phyloP scores from a whole-genome alignment of 495 filamentous ascomycete genomes.

The Penicillium cosmopolitanum region DNA sequence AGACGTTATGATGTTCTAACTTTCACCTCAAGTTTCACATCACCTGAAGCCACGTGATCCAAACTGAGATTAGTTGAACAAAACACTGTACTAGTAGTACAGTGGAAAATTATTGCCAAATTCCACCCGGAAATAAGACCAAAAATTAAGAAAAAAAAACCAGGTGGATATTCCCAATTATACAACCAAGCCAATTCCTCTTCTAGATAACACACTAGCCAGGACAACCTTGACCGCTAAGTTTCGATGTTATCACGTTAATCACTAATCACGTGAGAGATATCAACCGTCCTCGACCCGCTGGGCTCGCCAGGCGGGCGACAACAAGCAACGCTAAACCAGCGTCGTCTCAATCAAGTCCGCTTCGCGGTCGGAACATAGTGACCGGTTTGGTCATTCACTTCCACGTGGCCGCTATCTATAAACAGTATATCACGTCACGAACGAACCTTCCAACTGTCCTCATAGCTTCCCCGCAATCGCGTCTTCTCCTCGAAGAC shows the following conservation, averaged over 20 bases:
- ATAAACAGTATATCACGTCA: not conserved
- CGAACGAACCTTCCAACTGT: not conserved
- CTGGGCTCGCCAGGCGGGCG: not conserved
- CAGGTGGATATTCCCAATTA: no score
- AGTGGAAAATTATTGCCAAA: no score
- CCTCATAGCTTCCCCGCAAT: constrained; percentile 46
- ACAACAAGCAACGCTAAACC: constrained; percentile 2
- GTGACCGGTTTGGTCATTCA: not conserved
- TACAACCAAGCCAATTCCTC: no score
- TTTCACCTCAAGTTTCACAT: no score
- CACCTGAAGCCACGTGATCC: no score
- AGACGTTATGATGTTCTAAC: no score
- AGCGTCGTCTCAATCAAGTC: not conserved
- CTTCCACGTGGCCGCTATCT: not conserved
- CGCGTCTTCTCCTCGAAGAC: constrained; percentile 38
- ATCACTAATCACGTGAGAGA: constrained; percentile 6
- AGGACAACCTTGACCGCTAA: no score
- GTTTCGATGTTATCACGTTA: not conserved
- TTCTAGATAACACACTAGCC: not conserved
- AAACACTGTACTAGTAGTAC: no score
- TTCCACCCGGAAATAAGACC: no score
- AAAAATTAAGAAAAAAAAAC: no score
- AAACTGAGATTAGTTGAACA: no score
- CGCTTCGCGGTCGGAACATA: constrained; percentile 4
- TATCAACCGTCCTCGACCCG: constrained; percentile 3